Evolutionary conservation across 2,329 filamentous ascomycete species (phyloP), one percentile per base, ranked within the genome.

Genomic region (Ceratocystis cacaofunesta): DNA sequence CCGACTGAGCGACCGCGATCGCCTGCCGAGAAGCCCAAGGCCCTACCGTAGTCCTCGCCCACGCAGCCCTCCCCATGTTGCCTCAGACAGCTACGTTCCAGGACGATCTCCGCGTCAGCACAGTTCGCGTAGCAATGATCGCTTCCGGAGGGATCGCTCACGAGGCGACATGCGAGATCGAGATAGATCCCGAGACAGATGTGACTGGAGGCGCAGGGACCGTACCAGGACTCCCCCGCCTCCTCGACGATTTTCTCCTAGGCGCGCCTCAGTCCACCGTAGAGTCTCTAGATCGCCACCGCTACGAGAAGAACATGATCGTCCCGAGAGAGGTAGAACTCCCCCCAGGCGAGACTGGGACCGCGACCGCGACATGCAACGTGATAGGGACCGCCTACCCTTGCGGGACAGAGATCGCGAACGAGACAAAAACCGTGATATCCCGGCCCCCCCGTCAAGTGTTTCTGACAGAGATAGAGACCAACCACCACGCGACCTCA

Each of bases 41-140:
- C 71, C 58, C 62, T 61, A 44, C 6, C 68, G 63, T 57, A 61
- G 36, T 36, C 74, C 74, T 46, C 74, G 73, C 62, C 73, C 74
- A 22, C 72, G 75, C 55, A 75, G 75, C 65, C 75, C 74, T 0
- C 72, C 75, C 19, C 72, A 75, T 28, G 68, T 73, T 19, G 74
- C 72, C 22, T 77, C 77, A 25, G 78, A 79, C 69, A 78, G 77
- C 68, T 79, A 79, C 68, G 76, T 79, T 6, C 77, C 77, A n/a
- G 74, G 75, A 46, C 71, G 77, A 67, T 78, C 78, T 64, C 74
- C 72, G 36, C 74, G 77, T 6, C 74, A 76, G 52, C 73, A 77
- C 48, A 30, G 22, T 4, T 78, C 77, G 48, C 73, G 76, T 64
- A 78, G 76, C 69, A 72, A 71, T 28, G 76, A 78, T 65, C 72